A percentile compares a stretch with the other conserved stretches of the same genome.
Evolutionary conservation across 371 early-diverging fungal genomes (phyloP).

Genomic region (Syncephalastrum monosporum): DNA sequence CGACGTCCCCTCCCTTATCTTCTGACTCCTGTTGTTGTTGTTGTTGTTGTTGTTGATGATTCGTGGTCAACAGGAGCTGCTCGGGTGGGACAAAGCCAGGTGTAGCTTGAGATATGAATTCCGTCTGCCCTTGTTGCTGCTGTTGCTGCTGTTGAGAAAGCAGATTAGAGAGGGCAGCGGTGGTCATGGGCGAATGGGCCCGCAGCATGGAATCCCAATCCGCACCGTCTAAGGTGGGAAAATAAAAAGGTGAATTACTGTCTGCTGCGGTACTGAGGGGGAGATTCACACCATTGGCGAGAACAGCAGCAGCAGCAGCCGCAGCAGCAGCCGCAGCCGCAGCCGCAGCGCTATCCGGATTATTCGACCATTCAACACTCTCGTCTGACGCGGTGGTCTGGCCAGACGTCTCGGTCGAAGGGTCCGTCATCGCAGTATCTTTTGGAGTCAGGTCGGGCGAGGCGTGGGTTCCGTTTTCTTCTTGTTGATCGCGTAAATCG

Average conservation of each 20-base stretch:
- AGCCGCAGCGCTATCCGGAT: slow-evolving; percentile 4
- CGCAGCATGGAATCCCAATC: slow-evolving; percentile 14
- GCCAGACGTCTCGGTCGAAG: too few relatives aligned
- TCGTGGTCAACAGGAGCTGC: slow-evolving; percentile 5
- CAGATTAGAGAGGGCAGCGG: slow-evolving; percentile 3
- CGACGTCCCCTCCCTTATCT: background rate
- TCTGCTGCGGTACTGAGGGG: slow-evolving; percentile 4
- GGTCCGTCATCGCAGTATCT: too few relatives aligned
- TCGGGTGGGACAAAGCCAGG: slow-evolving; percentile 2
- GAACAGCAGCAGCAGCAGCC: slow-evolving; percentile 3
- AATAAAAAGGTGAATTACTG: slow-evolving; percentile 12
- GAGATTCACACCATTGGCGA: background rate
- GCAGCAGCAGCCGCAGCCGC: slow-evolving; percentile 5
- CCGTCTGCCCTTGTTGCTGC: slow-evolving; percentile 7
- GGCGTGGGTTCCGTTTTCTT: background rate
- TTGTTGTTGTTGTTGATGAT: slow-evolving; percentile 3
- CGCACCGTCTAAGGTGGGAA: slow-evolving; percentile 11
- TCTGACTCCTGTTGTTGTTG: background rate
- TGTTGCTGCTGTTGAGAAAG: slow-evolving; percentile 3
- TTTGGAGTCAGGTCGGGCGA: too few relatives aligned
- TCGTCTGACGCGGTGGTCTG: too few relatives aligned
- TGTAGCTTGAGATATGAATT: background rate
- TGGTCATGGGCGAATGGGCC: slow-evolving; percentile 8
- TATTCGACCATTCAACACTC: background rate
- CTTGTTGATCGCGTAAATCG: slow-evolving; percentile 26